Evolutionary conservation across 2,329 filamentous ascomycete species (phyloP).

Genomic region (Paraphaeosphaeria minitans): DNA sequence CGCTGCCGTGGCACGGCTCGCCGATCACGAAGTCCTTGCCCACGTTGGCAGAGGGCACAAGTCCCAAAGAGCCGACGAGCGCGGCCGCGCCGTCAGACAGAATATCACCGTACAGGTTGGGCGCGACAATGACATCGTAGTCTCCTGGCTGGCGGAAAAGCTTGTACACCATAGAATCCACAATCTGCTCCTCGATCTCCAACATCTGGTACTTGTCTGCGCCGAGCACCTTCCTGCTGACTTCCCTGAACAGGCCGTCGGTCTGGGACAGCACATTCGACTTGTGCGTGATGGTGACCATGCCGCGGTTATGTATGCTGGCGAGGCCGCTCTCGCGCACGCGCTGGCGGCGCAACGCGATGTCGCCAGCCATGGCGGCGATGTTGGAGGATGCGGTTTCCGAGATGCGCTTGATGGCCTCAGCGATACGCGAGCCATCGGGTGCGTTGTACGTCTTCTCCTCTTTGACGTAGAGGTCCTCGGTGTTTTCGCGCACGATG

Average conservation of each 20-base stretch:
- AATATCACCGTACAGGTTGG: conserved; percentile 97
- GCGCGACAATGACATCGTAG: conserved; percentile 98
- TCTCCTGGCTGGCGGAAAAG: conserved; percentile 93
- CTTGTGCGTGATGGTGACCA: conserved; percentile 98
- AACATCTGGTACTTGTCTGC: conserved; percentile 66
- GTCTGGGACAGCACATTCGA: conserved; percentile 96
- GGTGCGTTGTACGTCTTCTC: conserved; percentile 80
- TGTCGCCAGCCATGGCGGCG: conserved; percentile 90
- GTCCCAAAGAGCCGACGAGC: conserved; percentile 86
- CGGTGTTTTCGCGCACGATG: conserved; percentile 98
- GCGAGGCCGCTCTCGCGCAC: conserved; percentile 66
- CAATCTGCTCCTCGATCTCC: conserved; percentile 92
- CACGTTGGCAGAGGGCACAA: conserved; percentile 94
- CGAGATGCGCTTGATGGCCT: conserved; percentile 97
- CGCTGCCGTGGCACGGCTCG: conserved; percentile 95
- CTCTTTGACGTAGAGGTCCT: conserved; percentile 98
- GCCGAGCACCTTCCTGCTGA: conserved; percentile 74
- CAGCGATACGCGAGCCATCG: conserved; percentile 80
- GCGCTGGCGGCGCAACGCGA: conserved; percentile 84
- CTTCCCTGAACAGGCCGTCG: conserved; percentile 90
- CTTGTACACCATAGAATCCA: conserved; percentile 99
- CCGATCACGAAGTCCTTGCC: conserved; percentile 94
- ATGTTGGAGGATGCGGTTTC: conserved; percentile 85
- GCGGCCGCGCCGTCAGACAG: conserved; percentile 94
- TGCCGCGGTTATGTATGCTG: conserved; percentile 69